Evolutionary conservation across 768 basidiomycete genomes (phyloP).

Genomic region (Panellus pusillus): DNA sequence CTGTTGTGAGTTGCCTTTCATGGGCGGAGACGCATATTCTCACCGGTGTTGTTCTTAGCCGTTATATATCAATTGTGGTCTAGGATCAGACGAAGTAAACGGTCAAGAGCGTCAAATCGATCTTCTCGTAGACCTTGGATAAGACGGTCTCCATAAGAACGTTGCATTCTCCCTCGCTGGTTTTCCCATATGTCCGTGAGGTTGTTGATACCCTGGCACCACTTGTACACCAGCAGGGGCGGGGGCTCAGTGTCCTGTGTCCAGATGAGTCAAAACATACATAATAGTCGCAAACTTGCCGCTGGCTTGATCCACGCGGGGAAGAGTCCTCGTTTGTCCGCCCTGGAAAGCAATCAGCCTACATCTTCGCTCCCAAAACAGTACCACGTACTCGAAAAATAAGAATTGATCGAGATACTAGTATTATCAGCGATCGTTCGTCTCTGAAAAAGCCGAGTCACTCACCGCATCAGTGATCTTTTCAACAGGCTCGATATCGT

Average conservation of each 20-base stretch:
- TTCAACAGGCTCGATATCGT: conserved; percentile 99
- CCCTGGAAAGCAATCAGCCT: conserved; percentile 35
- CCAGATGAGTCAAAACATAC: conserved; percentile 7
- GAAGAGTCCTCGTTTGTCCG: conserved; percentile 97
- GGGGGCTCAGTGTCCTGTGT: conserved; percentile 88
- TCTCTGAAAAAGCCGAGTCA: conserved; percentile 14
- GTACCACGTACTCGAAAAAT: conserved; percentile 74
- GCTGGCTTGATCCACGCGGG: conserved; percentile 99
- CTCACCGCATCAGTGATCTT: conserved; percentile 97
- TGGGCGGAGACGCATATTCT: conserved; percentile 15
- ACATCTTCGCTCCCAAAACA: conserved; percentile 1
- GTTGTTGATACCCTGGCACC: conserved; percentile 99
- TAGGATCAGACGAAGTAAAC: conserved; percentile 91
- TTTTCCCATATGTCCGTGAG: conserved; percentile 98
- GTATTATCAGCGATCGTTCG: conserved; percentile 18
- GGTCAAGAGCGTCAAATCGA: conserved; percentile 93
- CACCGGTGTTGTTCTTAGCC: conserved; percentile 93
- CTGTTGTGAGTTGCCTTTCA: background rate
- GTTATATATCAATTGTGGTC: conserved; percentile 99
- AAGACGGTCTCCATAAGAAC: conserved; percentile 99
- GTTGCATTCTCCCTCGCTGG: conserved; percentile 94
- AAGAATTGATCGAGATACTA: conserved; percentile 97
- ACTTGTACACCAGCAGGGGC: conserved; percentile 96
- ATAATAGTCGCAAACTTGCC: conserved; percentile 29
- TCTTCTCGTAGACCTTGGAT: conserved; percentile 98